Percentiles rank a stretch among this genome's conserved stretches.
Conservation (phyloP, 495 filamentous ascomycete species). For the Clavariopsis aquatica region DNA sequence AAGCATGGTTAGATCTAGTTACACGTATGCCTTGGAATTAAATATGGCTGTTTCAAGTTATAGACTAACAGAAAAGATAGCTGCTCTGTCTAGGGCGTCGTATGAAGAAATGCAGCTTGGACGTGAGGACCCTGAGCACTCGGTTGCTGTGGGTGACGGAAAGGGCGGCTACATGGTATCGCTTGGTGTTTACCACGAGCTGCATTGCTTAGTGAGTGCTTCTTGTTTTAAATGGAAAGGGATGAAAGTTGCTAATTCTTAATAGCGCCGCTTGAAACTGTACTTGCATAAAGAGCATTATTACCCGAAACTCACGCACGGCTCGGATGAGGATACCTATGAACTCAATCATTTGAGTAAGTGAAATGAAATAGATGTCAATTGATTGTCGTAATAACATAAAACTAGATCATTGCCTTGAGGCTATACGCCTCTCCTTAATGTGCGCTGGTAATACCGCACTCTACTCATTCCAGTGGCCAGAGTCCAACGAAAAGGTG, state of each 20-base stretch:
- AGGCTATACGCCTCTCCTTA: conserved; percentile 11
- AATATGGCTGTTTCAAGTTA: neutral
- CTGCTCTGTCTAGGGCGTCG: conserved; percentile 1
- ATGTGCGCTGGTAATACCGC: conserved; percentile 17
- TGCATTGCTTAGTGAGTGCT: conserved; percentile 10
- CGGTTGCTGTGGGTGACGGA: conserved; percentile 7
- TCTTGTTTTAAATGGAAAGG: neutral
- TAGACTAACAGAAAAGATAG: neutral
- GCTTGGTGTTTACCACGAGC: conserved; percentile 19
- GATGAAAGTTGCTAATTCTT: neutral
- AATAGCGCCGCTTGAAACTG: conserved; percentile 16
- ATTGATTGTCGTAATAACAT: neutral
- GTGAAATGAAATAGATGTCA: neutral
- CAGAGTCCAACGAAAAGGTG: neutral
- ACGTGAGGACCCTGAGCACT: conserved; percentile 6
- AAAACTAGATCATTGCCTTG: conserved; percentile 13
- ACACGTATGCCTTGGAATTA: neutral
- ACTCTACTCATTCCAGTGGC: conserved; percentile 18
- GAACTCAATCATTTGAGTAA: conserved; percentile 11
- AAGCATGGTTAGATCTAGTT: conserved; percentile 12
- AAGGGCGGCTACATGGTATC: conserved; percentile 14
- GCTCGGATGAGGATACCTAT: neutral
- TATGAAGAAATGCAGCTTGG: conserved; percentile 14
- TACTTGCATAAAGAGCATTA: conserved; percentile 18
- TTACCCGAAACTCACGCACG: conserved; percentile 6